Base-by-base conservation (phyloP, 306 rosid genomes). In the Malus sylvestris region DNA sequence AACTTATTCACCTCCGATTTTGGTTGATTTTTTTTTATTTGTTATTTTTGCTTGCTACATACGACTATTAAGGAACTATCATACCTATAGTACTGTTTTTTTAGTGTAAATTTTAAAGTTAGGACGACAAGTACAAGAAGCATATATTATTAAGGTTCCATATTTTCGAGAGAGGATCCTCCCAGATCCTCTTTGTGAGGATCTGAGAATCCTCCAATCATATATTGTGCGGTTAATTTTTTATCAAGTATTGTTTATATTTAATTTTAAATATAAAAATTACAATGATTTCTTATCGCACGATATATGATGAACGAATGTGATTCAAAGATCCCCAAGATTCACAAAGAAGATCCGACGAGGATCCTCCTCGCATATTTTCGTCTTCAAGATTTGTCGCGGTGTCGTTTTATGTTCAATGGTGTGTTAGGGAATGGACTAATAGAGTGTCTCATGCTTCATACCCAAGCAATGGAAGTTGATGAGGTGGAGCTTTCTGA, bases 401-500 rank as follows among this genome's bases (percentile, higher is more conserved):
- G 22, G 64, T 22, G n/a, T 71, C 74, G 45, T 71, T 33, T 71
- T 53, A 23, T 33, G 2, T 49, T 32, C 25, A 27, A 16, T 75
- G 42, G 35, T n/a, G 59, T 67, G 52, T 22, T 20, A 57, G 32
- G 61, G 72, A 57, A 46, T 29, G 52, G 4, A 64, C 22, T 2
- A 68, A 75, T 75, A 78, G 68, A 78, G 77, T 67, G 75, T 83
- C 85, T 67, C 83, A 85, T 83, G 83, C 92, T 86, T 89, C 83
- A 65, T 70, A 77, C 82, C 59, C 80, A 89, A 91, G 93, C 86
- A 86, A 90, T 44, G 52, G 35, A 32, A 78, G 82, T 77, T 2
- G 94, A 72, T 88, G 83, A 79, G 83, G 71, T 80, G 83, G 84
- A 71, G 83, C 89, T 89, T 80, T 91, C 97, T 57, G 87, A 87